phyloP scores from a whole-genome alignment of 768 basidiomycete genomes.

The Cystobasidium ongulense region DNA sequence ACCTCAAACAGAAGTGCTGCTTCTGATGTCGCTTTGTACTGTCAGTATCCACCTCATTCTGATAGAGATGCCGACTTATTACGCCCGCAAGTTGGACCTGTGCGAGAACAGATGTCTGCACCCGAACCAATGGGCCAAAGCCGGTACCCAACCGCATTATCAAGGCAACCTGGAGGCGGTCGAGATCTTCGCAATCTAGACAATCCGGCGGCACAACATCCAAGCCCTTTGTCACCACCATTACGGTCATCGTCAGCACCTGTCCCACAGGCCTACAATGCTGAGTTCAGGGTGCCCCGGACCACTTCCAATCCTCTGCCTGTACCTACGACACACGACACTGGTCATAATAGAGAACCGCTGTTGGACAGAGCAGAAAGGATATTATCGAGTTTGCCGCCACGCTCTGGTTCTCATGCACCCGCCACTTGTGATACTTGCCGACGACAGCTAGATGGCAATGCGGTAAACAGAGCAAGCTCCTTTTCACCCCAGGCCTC shows the following conservation, averaged over 20 bases:
- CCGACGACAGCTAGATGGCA: not conserved
- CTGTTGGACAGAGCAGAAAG: constrained; percentile 73
- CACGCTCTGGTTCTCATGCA: constrained; percentile 44
- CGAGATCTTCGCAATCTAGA: not conserved
- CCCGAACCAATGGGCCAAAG: not conserved
- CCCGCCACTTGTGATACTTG: constrained; percentile 55
- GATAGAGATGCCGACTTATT: not conserved
- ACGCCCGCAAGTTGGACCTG: not conserved
- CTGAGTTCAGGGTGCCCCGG: not conserved
- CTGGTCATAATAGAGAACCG: constrained; percentile 46
- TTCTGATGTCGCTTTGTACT: not conserved
- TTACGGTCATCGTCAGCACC: not conserved
- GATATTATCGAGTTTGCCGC: constrained; percentile 68
- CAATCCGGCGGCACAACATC: not conserved
- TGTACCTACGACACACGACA: not conserved
- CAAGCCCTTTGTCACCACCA: not conserved
- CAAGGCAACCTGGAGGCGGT: not conserved
- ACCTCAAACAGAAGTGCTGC: not conserved
- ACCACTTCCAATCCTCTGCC: constrained; percentile 28
- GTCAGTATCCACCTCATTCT: not conserved
- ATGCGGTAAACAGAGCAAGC: not conserved
- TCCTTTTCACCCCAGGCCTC: not conserved
- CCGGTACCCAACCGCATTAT: not conserved
- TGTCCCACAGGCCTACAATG: not conserved
- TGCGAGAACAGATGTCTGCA: not conserved